Evolutionary conservation across 768 basidiomycete species (phyloP), one percentile per base, ranked within the genome.

Genomic region (Amanita inopinata): DNA sequence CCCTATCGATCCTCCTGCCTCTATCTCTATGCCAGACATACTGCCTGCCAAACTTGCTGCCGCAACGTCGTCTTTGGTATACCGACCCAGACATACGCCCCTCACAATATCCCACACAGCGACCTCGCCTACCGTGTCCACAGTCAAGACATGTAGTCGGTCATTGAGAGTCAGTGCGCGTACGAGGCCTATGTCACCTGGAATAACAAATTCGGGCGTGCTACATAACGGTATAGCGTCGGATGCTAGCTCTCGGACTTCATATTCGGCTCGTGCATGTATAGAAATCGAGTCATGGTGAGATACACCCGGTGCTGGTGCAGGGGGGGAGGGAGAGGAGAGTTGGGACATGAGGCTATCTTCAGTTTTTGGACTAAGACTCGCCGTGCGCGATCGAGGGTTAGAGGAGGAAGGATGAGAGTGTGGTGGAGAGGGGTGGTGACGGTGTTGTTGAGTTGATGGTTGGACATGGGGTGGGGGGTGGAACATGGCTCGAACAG

Each of bases 31-130:
- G 38, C 61, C 62, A 34, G 58, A 55, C 17, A 61, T 57, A 53
- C 78, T 75, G 12, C 72, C 77, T 3, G 59, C 50, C 30, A 63
- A 60, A 49, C 71, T 78, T 22, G 74, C 73, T 12, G 68, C 66
- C 33, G 73, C 69, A 14, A 91, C 77, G 41, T 87, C 86, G 35
- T 79, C 80, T 8, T 66, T 65, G 4, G 60, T 51, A 60, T 78
- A 93, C 36, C 70, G 61, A 1, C 94, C 94, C 3, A 80, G 58
- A 59, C 92, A 98, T 2, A 65, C 46, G 0, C 83, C 81, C 1
- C 80, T 70, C 8, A 92, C 73, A 45, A 99, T 77, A 63, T 98
- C 85, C 94, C 94, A 99, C 5, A 90, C 82, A 0, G 83, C 86
- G 8, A 97, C 82, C 51, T 86, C 80, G 4, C 92, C 91, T 1